Evolutionary conservation across 1,284 basidiomycete species (phyloP).

Genomic region (Leucoagaricus sp.): DNA sequence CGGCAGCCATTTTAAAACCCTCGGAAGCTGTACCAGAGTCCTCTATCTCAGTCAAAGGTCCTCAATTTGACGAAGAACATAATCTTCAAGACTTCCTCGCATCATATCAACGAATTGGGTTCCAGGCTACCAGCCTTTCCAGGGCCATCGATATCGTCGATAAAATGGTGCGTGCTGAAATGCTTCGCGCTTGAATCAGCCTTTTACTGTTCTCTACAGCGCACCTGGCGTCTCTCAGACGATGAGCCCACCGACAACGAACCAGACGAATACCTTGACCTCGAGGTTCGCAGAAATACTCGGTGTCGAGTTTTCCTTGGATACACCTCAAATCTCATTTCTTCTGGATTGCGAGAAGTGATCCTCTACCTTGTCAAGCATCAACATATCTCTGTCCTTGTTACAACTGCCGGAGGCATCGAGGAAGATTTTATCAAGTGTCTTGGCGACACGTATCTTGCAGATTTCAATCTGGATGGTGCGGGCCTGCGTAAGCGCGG

Average conservation of each 20-base stretch:
- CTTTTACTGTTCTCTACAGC: conserved; percentile 39
- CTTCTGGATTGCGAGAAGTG: conserved; percentile 93
- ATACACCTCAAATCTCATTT: conserved; percentile 98
- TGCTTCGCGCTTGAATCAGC: conserved; percentile 8
- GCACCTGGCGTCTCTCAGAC: conserved; percentile 83
- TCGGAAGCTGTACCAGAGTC: conserved; percentile 79
- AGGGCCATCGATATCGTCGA: conserved; percentile 90
- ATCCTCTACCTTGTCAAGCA: conserved; percentile 94
- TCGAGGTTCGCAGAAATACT: conserved; percentile 64
- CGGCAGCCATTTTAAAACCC: conserved; percentile 74
- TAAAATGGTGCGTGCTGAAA: conserved; percentile 66
- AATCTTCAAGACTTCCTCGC: conserved; percentile 74
- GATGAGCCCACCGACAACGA: conserved; percentile 73
- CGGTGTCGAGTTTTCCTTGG: conserved; percentile 93
- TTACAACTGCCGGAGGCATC: conserved; percentile 97
- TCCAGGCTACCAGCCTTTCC: conserved; percentile 92
- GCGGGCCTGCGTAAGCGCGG: conserved; percentile 85
- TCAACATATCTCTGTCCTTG: conserved; percentile 87
- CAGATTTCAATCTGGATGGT: conserved; percentile 92
- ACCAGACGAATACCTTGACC: conserved; percentile 60
- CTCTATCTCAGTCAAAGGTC: conserved; percentile 81
- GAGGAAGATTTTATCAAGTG: conserved; percentile 99
- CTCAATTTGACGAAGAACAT: conserved; percentile 77
- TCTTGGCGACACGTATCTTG: conserved; percentile 92
- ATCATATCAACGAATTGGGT: conserved; percentile 90